Percentiles rank a stretch among this genome's conserved stretches.
These are phyloP conservation scores for Phaffomyces opuntiae DNA, from an alignment of 805 yeast genomes.

Conservation along the genomic window DNA sequence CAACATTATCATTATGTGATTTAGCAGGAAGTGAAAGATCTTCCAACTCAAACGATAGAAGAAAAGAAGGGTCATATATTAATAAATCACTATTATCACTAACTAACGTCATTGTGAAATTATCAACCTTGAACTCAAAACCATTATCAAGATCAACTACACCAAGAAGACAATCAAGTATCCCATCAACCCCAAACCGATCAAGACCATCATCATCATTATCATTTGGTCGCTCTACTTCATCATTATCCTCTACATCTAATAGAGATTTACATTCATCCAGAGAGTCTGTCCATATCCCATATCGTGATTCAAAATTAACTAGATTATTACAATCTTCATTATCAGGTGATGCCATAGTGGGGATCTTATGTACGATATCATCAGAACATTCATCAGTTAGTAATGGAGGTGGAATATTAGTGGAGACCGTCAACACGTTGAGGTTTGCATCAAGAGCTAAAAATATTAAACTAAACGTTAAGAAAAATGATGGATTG, in stretches of 20 bases:
- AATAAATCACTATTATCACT: slow-evolving; percentile 86
- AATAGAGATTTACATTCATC: not conserved
- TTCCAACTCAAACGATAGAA: slow-evolving; percentile 53
- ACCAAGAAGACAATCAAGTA: not conserved
- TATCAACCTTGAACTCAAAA: slow-evolving; percentile 25
- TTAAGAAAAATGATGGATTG: slow-evolving; percentile 40
- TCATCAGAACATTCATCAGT: not conserved
- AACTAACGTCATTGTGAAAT: slow-evolving; percentile 84
- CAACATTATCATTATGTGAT: slow-evolving; percentile 79
- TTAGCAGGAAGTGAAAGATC: slow-evolving; percentile 96
- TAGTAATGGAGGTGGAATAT: slow-evolving; percentile 28
- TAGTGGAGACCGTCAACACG: slow-evolving; percentile 81
- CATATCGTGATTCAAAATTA: slow-evolving; percentile 88
- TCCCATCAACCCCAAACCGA: not conserved
- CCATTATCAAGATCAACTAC: slow-evolving; percentile 2
- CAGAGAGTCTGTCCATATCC: slow-evolving; percentile 48
- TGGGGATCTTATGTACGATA: slow-evolving; percentile 81
- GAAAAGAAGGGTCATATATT: slow-evolving; percentile 91
- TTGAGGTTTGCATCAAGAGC: slow-evolving; percentile 91
- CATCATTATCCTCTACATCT: not conserved
- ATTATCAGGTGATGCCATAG: slow-evolving; percentile 76
- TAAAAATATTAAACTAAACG: slow-evolving; percentile 70
- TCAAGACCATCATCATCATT: slow-evolving; percentile 1
- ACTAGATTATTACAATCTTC: slow-evolving; percentile 91
- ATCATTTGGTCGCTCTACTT: slow-evolving; percentile 1